Conservation (phyloP, 495 filamentous ascomycete genomes). For the Penicillium angulare region DNA sequence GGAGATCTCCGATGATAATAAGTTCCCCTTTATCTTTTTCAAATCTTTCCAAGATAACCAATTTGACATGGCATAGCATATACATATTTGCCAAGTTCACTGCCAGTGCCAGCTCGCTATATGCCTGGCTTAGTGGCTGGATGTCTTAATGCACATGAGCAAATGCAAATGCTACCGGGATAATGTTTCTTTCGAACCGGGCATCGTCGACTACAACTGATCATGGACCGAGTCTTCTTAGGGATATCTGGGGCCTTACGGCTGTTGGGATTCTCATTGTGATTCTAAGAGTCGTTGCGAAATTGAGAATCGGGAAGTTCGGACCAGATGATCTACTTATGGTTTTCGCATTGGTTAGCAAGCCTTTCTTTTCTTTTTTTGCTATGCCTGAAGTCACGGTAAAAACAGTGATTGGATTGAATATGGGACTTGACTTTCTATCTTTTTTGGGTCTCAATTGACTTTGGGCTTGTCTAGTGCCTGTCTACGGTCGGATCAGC, state of each 20-base stretch:
- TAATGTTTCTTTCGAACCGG: slow-evolving; percentile 12
- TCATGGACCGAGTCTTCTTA: slow-evolving; percentile 18
- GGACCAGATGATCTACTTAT: slow-evolving; percentile 28
- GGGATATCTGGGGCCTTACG: slow-evolving; percentile 27
- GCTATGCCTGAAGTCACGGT: background rate
- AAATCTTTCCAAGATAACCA: no score
- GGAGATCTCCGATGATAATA: slow-evolving; percentile 16
- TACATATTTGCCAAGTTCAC: slow-evolving; percentile 5
- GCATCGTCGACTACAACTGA: slow-evolving; percentile 4
- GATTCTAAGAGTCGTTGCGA: slow-evolving; percentile 22
- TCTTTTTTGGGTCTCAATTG: background rate
- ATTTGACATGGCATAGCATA: slow-evolving; percentile 10
- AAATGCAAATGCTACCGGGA: background rate
- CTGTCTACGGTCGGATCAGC: slow-evolving; percentile 23
- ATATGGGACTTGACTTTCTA: background rate
- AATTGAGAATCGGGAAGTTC: slow-evolving; percentile 24
- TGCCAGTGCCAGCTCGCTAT: no score
- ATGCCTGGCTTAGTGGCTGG: background rate
- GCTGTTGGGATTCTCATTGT: slow-evolving; percentile 18
- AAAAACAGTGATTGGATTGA: background rate
- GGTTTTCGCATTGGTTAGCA: slow-evolving; percentile 27
- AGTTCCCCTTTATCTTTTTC: background rate
- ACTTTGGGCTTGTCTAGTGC: slow-evolving; percentile 12
- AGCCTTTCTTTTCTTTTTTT: background rate
- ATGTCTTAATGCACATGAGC: background rate